Evolutionary conservation across 257 asterid genomes (phyloP).

Genomic region (Capsicum chinense): DNA sequence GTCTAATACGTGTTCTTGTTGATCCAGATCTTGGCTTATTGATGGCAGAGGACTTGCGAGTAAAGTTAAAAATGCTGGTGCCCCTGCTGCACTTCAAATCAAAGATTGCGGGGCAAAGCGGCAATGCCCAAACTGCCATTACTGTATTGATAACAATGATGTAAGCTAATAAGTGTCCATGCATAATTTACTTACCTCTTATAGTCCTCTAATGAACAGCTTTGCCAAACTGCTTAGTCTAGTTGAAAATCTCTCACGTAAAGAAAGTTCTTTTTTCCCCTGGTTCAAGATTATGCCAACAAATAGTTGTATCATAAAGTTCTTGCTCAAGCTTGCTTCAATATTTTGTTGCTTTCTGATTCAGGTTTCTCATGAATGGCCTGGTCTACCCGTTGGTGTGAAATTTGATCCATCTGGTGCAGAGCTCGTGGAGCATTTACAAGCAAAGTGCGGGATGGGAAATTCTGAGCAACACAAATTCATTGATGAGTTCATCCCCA

Average conservation of each 20-base stretch:
- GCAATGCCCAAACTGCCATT: constrained; percentile 73
- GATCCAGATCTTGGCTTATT: constrained; percentile 77
- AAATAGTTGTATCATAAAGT: background rate
- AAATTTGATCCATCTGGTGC: constrained; percentile 90
- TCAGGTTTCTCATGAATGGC: constrained; percentile 73
- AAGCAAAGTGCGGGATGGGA: constrained; percentile 73
- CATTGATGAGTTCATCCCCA: constrained; percentile 84
- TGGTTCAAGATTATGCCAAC: constrained; percentile 3
- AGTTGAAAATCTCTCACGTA: background rate
- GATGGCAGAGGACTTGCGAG: constrained; percentile 69
- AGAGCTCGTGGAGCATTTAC: constrained; percentile 78
- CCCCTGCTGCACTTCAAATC: constrained; percentile 52
- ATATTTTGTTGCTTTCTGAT: constrained; percentile 24
- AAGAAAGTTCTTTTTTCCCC: background rate
- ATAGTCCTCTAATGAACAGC: background rate
- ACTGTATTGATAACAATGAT: constrained; percentile 61
- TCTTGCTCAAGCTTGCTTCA: background rate
- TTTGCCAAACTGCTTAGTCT: background rate
- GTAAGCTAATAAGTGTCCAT: constrained; percentile 48
- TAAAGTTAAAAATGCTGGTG: constrained; percentile 75
- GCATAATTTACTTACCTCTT: constrained; percentile 9
- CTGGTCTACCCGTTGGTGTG: constrained; percentile 85
- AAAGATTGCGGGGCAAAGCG: constrained; percentile 71
- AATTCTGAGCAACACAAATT: constrained; percentile 53
- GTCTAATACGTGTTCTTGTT: background rate